phyloP scores from a whole-genome alignment of 768 basidiomycete genomes.

The Phallus indusiatus region DNA sequence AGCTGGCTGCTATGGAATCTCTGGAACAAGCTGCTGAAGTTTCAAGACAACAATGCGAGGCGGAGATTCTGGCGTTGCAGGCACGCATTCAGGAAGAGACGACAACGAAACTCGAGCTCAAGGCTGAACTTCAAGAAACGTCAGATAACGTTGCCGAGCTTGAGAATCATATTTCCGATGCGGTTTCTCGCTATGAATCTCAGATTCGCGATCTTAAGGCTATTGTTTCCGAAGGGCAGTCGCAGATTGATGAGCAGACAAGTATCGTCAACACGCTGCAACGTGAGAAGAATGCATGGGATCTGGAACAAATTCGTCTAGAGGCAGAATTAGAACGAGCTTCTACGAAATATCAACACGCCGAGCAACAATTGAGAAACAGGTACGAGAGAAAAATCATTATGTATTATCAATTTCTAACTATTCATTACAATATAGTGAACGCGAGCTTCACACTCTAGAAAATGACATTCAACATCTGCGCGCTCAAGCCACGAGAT shows the following conservation, averaged over 20 bases:
- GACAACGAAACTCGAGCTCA: not conserved
- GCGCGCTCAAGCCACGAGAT: constrained; percentile 36
- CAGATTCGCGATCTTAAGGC: constrained; percentile 4
- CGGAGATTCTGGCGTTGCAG: not conserved
- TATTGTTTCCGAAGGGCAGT: constrained; percentile 17
- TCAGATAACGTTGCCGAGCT: constrained; percentile 1
- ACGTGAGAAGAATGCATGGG: constrained; percentile 42
- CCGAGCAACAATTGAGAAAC: constrained; percentile 57
- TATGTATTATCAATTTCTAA: not conserved
- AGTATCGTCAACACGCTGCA: constrained; percentile 28
- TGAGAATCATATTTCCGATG: not conserved
- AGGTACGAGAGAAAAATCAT: constrained; percentile 31
- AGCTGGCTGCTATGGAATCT: not conserved
- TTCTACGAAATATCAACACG: constrained; percentile 26
- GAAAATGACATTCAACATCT: constrained; percentile 32
- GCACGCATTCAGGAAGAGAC: not conserved
- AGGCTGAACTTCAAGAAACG: not conserved
- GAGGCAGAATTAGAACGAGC: constrained; percentile 29
- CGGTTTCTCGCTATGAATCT: not conserved
- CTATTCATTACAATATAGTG: constrained; percentile 29
- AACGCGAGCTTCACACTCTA: constrained; percentile 31
- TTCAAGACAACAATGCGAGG: not conserved
- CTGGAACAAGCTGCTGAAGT: not conserved
- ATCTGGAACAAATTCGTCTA: constrained; percentile 47
- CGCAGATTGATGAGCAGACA: constrained; percentile 34